These are phyloP conservation scores for Citrullus mucosospermus DNA, from an alignment of 306 rosid genomes.

Conservation along the genomic window DNA sequence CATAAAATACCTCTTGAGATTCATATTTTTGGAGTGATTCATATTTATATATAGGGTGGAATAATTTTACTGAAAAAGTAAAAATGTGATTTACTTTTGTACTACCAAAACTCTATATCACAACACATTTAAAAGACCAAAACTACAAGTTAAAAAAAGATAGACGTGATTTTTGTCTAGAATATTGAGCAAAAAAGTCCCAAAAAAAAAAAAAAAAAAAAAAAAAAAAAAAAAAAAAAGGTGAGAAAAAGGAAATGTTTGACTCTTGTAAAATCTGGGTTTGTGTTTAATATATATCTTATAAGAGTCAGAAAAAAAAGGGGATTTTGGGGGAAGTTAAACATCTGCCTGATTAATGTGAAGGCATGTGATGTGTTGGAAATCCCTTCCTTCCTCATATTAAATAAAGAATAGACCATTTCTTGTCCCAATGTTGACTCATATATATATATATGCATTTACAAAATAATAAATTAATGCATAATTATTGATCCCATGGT, in stretches of 20 bases:
- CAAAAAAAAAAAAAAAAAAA: too few species aligned
- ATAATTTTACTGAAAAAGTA: neutral
- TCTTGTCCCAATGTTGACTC: slow-evolving; percentile 31
- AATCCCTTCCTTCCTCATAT: slow-evolving; percentile 21
- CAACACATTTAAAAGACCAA: neutral
- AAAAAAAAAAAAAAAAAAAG: too few species aligned
- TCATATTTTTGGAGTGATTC: neutral
- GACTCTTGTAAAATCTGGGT: slow-evolving; percentile 29
- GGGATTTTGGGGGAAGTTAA: slow-evolving; percentile 2
- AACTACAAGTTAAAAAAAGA: too few species aligned
- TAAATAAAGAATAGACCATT: slow-evolving; percentile 36
- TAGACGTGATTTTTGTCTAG: too few species aligned
- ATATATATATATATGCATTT: neutral
- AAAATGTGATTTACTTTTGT: neutral
- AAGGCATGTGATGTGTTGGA: slow-evolving; percentile 71
- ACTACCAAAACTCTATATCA: neutral
- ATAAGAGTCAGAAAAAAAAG: neutral
- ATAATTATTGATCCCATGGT: slow-evolving; percentile 11
- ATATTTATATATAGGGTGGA: too few species aligned
- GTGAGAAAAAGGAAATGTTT: slow-evolving; percentile 20
- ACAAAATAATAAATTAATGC: slow-evolving; percentile 2
- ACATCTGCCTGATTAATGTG: slow-evolving; percentile 28
- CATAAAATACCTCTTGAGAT: too few species aligned
- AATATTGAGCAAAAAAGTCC: too few species aligned
- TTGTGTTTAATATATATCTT: neutral